Base-by-base conservation (phyloP, 768 basidiomycete genomes). In the Xerocomellus chrysenteron region DNA sequence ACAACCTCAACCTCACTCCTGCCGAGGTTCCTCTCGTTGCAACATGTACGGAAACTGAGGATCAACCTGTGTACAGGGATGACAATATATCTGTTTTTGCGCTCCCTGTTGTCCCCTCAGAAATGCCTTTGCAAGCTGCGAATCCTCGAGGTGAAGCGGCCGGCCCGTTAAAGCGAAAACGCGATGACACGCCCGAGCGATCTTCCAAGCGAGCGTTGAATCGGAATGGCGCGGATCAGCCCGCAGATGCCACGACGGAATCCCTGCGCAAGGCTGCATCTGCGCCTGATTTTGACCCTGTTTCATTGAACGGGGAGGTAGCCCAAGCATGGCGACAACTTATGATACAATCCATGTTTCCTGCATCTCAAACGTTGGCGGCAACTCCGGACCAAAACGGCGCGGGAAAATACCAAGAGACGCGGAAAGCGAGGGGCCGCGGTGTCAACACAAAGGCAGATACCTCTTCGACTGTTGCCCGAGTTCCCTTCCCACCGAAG, bases 31-130 rank as follows among this genome's bases (percentile, higher is more conserved):
- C 73, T 42, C 71, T 69, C 62, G 55, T 53, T 42, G 19, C 45
- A 26, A 44, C 67, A 6, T 57, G 68, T 30, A 35, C 21, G 1
- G 40, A 63, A 13, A 56, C 63, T 4, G 68, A 72, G 26, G 69
- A 73, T 19, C 56, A 37, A 17, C 84, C 84, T 3, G 72, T 84
- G 35, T 90, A 78, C 71, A 73, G 76, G 53, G 90, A 92, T 64
- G 74, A 79, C 11, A 85, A 85, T 60, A 70, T 93, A 50, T 76
- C 80, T 9, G 79, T 92, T 8, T 90, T 87, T 61, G 78, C 81
- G 2, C 75, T 90, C 39, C 80, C 87, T 5, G 61, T 84, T 39
- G 60, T 82, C 46, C 58, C 71, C 7, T 36, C 41, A 3, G 60
- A 70, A 30, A 14, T 39, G 7, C 21, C 47, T 6, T 30, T 7